Evolutionary conservation across 2,329 filamentous ascomycete genomes (phyloP).

Genomic region (Aspergillus sp.): DNA sequence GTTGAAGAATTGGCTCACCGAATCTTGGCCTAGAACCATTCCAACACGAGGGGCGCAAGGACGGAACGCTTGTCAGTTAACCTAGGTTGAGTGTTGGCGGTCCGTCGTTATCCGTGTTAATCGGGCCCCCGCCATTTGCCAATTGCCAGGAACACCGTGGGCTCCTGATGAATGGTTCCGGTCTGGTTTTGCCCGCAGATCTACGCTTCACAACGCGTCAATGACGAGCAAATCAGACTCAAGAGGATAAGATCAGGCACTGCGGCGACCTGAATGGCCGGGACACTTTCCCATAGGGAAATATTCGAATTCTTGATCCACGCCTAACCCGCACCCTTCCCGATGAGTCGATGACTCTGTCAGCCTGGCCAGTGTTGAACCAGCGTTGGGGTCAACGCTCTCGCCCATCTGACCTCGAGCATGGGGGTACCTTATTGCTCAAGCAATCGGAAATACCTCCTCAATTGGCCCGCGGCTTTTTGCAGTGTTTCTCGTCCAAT

Average conservation of each 20-base stretch:
- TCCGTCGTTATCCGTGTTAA: neutral
- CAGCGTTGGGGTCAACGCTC: slow-evolving; percentile 15
- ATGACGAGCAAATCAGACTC: neutral
- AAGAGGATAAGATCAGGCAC: slow-evolving; percentile 4
- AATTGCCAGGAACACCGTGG: neutral
- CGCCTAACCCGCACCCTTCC: neutral
- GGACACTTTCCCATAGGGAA: neutral
- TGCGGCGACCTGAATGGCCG: neutral
- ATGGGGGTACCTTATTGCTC: too few relatives aligned
- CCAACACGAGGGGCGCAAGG: too few relatives aligned
- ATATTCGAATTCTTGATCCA: neutral
- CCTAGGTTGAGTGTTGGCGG: neutral
- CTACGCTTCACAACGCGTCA: neutral
- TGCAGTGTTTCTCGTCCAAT: neutral
- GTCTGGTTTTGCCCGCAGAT: slow-evolving; percentile 4
- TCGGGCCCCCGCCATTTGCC: neutral
- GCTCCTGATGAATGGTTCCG: neutral
- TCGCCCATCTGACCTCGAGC: neutral
- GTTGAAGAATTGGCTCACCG: too few relatives aligned
- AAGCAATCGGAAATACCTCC: neutral
- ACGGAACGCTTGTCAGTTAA: neutral
- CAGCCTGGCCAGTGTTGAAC: neutral
- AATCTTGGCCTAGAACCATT: too few relatives aligned
- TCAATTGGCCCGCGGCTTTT: neutral
- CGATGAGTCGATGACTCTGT: neutral